phyloP scores from a whole-genome alignment of 2,329 filamentous ascomycete species.

The Fusarium sp. region DNA sequence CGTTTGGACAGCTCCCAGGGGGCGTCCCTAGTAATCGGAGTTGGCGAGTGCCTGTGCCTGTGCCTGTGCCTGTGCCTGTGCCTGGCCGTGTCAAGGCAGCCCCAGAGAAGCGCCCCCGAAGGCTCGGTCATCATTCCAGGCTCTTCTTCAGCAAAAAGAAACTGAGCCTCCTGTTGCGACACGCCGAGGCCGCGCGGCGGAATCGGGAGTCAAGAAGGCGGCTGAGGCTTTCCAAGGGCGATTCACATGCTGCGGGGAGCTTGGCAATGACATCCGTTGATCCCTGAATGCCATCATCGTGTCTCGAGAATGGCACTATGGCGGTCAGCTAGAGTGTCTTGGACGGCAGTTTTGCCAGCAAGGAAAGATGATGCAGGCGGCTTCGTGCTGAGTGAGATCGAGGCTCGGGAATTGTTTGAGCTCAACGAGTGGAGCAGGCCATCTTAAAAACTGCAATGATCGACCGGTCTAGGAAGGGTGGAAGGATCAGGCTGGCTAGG shows the following conservation, averaged over 20 bases:
- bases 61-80: not conserved
- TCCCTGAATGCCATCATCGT: not conserved
- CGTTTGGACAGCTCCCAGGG: slow-evolving; percentile 22
- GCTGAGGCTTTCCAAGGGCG: not conserved
- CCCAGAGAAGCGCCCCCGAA: slow-evolving; percentile 24
- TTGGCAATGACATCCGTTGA: not conserved
- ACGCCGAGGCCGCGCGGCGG: slow-evolving; percentile 19
- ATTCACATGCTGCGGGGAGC: not conserved
- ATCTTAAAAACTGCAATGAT: slow-evolving; percentile 24
- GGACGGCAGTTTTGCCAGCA: not conserved
- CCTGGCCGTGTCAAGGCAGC: not conserved
- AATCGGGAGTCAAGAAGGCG: not conserved
- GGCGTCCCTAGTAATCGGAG: slow-evolving; percentile 15
- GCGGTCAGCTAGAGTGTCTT: not conserved
- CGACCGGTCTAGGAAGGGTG: slow-evolving; percentile 5
- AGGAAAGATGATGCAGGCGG: slow-evolving; percentile 1
- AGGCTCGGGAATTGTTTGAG: slow-evolving; percentile 11
- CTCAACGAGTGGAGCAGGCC: slow-evolving; percentile 16
- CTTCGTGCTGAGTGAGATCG: slow-evolving; percentile 24
- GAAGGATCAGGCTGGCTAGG: slow-evolving; percentile 12
- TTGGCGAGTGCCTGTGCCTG: slow-evolving; percentile 5
- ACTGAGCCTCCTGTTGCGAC: not conserved
- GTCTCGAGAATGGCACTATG: not conserved
- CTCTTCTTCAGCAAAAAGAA: not conserved
- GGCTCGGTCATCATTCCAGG: not conserved